phyloP scores from a whole-genome alignment of 2,329 filamentous ascomycete species.

The Colletotrichum neosansevieriae region DNA sequence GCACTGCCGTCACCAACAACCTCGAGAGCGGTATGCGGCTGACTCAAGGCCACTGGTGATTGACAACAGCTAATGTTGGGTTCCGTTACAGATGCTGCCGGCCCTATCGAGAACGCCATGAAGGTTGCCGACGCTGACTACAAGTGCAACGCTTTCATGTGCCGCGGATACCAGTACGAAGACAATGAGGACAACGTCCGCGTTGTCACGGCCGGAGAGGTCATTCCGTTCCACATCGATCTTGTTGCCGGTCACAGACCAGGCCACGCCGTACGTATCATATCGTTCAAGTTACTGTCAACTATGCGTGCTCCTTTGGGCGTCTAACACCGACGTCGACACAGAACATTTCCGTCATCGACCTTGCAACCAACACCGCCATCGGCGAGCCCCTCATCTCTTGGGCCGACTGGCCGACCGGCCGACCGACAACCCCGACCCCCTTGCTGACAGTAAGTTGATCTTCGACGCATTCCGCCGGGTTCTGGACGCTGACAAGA shows the following conservation, averaged over 20 bases:
- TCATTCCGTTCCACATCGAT: slow-evolving; percentile 52
- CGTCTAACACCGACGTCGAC: background rate
- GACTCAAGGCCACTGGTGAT: background rate
- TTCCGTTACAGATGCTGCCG: slow-evolving; percentile 41
- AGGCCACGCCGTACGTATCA: slow-evolving; percentile 45
- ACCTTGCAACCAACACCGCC: slow-evolving; percentile 58
- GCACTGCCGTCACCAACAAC: slow-evolving; percentile 40
- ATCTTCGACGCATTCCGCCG: background rate
- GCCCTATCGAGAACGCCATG: slow-evolving; percentile 47
- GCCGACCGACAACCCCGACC: slow-evolving; percentile 39
- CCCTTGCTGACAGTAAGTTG: slow-evolving; percentile 42
- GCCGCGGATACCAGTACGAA: slow-evolving; percentile 48
- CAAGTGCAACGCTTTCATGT: slow-evolving; percentile 46
- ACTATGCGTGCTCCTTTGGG: background rate
- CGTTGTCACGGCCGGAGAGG: slow-evolving; percentile 47
- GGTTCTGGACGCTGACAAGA: slow-evolving; percentile 45
- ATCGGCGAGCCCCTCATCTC: slow-evolving; percentile 61
- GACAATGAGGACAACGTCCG: slow-evolving; percentile 47
- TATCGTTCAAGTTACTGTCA: background rate
- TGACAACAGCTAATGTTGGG: background rate
- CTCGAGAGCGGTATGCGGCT: slow-evolving; percentile 41
- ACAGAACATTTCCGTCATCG: slow-evolving; percentile 63
- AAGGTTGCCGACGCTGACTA: slow-evolving; percentile 42
- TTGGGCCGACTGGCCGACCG: slow-evolving; percentile 50
- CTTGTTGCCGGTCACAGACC: slow-evolving; percentile 53